These are phyloP conservation scores for Epichloe hybrida DNA, from an alignment of 2,329 filamentous ascomycete species.

Conservation along the genomic window DNA sequence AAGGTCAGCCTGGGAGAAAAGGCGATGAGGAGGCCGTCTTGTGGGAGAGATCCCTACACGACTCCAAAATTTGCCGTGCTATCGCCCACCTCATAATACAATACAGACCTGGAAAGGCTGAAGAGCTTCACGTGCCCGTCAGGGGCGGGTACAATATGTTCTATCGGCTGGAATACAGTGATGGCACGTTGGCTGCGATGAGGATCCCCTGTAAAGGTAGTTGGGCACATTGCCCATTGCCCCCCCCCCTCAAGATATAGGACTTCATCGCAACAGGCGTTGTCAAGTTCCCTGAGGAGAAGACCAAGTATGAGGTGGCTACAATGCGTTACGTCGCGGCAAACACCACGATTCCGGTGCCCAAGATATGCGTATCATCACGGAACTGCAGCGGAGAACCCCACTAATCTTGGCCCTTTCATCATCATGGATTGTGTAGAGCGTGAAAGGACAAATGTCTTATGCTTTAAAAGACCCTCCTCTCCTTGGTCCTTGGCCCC, in stretches of 20 bases:
- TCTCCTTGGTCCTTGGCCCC: too few relatives aligned
- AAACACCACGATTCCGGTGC: conserved; percentile 22
- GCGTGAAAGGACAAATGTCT: conserved; percentile 16
- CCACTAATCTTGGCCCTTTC: conserved; percentile 20
- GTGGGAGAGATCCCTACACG: too few relatives aligned
- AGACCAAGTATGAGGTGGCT: conserved; percentile 20
- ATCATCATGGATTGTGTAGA: conserved; percentile 23
- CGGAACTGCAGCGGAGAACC: conserved; percentile 18
- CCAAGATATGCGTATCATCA: conserved; percentile 16
- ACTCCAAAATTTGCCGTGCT: too few relatives aligned
- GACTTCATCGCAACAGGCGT: conserved; percentile 17
- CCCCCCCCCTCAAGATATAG: conserved; percentile 13
- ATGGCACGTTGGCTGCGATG: not conserved
- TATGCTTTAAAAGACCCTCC: conserved; percentile 17
- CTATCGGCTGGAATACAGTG: conserved; percentile 1
- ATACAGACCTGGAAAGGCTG: too few relatives aligned
- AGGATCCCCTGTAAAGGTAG: not conserved
- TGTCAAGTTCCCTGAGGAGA: conserved; percentile 18
- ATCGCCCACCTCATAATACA: too few relatives aligned
- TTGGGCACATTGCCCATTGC: not conserved
- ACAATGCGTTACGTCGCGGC: conserved; percentile 20
- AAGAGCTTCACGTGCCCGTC: not conserved
- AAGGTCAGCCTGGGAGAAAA: too few relatives aligned
- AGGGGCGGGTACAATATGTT: conserved; percentile 3
- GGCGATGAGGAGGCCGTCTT: too few relatives aligned